These are phyloP conservation scores for Venturiaceae sp. DNA, from an alignment of 2,329 filamentous ascomycete species.

Conservation along the genomic window DNA sequence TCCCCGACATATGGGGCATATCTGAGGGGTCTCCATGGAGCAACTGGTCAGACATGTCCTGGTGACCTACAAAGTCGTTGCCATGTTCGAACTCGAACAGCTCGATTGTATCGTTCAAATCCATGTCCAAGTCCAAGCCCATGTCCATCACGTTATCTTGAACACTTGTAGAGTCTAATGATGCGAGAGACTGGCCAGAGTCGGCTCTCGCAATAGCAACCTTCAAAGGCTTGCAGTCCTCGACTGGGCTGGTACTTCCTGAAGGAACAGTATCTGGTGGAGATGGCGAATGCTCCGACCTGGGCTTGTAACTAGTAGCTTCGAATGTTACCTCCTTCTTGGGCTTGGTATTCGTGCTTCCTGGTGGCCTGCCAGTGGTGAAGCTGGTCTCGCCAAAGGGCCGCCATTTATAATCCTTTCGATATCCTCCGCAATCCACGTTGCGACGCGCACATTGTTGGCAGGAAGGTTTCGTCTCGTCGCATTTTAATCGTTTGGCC, in stretches of 20 bases:
- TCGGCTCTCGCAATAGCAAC: background rate
- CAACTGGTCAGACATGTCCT: background rate
- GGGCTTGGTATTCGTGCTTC: conserved; percentile 34
- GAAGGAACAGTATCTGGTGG: background rate
- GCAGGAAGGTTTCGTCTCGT: conserved; percentile 61
- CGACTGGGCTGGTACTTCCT: background rate
- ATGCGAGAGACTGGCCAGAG: background rate
- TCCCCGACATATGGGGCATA: background rate
- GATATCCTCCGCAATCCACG: conserved; percentile 61
- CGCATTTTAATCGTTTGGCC: conserved; percentile 62
- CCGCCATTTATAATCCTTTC: conserved; percentile 68
- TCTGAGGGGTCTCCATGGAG: background rate
- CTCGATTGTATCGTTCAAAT: background rate
- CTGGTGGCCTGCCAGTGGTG: conserved; percentile 27
- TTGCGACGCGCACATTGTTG: conserved; percentile 56
- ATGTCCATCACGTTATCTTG: background rate
- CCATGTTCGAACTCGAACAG: background rate
- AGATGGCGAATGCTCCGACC: background rate
- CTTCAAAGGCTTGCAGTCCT: background rate
- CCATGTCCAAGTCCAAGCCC: background rate
- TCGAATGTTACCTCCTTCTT: conserved; percentile 17
- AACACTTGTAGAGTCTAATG: background rate
- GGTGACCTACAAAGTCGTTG: background rate
- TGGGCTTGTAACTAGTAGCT: background rate
- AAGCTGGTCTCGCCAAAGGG: conserved; percentile 57